phyloP scores from a whole-genome alignment of 2,329 filamentous ascomycete species.

The Raffaelea albimanens region DNA sequence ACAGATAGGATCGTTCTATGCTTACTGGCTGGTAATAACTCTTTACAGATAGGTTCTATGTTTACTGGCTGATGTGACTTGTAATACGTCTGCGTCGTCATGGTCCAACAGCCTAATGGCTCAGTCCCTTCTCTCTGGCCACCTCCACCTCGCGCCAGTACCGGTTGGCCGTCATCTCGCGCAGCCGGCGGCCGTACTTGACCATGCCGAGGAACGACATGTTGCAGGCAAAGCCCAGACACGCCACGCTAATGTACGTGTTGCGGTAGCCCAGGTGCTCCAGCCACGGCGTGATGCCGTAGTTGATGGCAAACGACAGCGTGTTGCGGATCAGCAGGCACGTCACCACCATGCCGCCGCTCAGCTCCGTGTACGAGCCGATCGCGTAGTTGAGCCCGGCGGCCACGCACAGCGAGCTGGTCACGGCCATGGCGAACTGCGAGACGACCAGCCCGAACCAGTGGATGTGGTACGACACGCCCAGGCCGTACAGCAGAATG shows the following conservation, averaged over 20 bases:
- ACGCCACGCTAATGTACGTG: conserved; percentile 26
- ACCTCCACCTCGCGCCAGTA: conserved; percentile 28
- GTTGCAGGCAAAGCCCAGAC: conserved; percentile 25
- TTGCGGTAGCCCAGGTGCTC: conserved; percentile 26
- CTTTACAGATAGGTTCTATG: no score
- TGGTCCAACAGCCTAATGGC: neutral
- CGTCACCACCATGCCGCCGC: conserved; percentile 20
- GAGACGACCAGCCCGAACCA: conserved; percentile 22
- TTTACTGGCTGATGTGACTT: no score
- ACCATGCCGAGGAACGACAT: conserved; percentile 34
- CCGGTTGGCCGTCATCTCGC: conserved; percentile 24
- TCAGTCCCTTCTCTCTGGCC: conserved; percentile 12
- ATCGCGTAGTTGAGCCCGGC: conserved; percentile 20
- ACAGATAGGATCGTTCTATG: no score
- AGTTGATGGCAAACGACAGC: conserved; percentile 28
- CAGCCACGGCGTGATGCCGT: conserved; percentile 23
- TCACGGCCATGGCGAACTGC: conserved; percentile 18
- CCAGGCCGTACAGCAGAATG: conserved; percentile 15
- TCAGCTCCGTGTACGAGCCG: conserved; percentile 20
- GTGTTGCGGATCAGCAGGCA: conserved; percentile 26
- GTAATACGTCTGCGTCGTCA: no score
- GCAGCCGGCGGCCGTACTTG: conserved; percentile 34
- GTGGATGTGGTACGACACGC: conserved; percentile 19
- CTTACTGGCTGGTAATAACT: no score
- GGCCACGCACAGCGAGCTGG: conserved; percentile 17